Evolutionary conservation across 495 filamentous ascomycete species (phyloP).

Genomic region (Cenococcum geophilum): DNA sequence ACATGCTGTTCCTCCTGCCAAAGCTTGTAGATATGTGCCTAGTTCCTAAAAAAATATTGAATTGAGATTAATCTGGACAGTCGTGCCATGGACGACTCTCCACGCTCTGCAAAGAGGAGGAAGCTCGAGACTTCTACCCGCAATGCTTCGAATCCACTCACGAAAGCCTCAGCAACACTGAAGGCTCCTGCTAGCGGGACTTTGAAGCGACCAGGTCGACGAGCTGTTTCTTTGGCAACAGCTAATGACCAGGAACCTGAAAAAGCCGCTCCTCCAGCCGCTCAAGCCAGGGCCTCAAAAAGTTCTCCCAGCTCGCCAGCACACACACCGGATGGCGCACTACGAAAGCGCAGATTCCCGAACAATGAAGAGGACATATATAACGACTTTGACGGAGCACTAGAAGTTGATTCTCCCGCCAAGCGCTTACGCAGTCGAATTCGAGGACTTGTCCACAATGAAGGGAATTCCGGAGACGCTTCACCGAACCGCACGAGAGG

Average conservation of each 20-base stretch:
- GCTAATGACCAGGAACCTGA: neutral
- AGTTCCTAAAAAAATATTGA: no score
- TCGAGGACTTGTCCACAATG: neutral
- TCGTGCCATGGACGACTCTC: slow-evolving; percentile 25
- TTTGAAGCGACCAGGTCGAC: slow-evolving; percentile 8
- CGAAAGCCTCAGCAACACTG: neutral
- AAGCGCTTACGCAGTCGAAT: slow-evolving; percentile 2
- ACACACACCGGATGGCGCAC: neutral
- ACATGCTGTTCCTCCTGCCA: no score
- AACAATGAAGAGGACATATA: slow-evolving; percentile 27
- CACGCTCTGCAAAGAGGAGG: slow-evolving; percentile 30
- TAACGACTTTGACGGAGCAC: slow-evolving; percentile 31
- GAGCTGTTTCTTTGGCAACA: slow-evolving; percentile 7
- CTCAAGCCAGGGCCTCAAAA: neutral
- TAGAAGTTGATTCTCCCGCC: slow-evolving; percentile 3
- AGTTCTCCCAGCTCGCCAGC: neutral
- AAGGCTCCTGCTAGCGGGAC: slow-evolving; percentile 3
- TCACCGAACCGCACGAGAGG: neutral
- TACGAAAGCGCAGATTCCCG: neutral
- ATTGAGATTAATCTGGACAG: no score
- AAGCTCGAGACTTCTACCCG: slow-evolving; percentile 30
- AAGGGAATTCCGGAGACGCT: neutral
- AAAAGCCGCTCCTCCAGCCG: neutral
- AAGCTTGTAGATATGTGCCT: no score
- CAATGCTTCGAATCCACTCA: slow-evolving; percentile 14